Conservation (phyloP, 169 alveolate genomes). For the Sarcocystis neurona region DNA sequence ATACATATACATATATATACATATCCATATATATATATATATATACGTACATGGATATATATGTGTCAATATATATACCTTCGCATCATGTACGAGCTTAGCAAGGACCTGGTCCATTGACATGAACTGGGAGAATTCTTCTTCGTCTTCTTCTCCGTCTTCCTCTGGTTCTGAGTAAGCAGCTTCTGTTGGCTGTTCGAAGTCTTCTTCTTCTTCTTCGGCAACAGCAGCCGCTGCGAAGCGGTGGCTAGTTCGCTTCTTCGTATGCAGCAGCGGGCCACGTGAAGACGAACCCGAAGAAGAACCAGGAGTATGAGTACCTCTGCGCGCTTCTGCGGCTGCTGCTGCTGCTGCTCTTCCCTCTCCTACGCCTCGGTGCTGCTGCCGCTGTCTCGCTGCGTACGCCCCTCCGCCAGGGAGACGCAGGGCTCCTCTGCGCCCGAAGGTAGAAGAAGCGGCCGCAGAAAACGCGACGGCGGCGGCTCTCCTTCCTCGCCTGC, state of each 20-base stretch:
- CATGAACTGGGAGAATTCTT: constrained; percentile 28
- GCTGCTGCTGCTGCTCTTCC: too few species aligned
- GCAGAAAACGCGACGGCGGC: too few species aligned
- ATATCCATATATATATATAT: too few species aligned
- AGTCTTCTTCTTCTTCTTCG: background rate
- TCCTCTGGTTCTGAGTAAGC: too few species aligned
- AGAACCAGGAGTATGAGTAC: background rate
- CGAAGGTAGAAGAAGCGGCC: too few species aligned
- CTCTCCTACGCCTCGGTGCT: background rate
- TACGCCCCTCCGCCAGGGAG: background rate
- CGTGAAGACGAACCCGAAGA: background rate
- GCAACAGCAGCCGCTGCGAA: background rate
- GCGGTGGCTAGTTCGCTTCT: background rate
- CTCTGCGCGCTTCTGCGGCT: background rate
- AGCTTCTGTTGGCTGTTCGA: too few species aligned
- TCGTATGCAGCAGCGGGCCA: background rate
- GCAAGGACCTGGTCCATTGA: constrained; percentile 56
- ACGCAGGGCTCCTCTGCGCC: background rate
- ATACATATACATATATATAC: background rate
- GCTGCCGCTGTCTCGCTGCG: background rate
- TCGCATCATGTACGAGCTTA: constrained; percentile 49
- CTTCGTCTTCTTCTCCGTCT: background rate
- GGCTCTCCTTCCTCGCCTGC: constrained; percentile 10
- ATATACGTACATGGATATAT: background rate
- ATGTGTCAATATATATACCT: constrained; percentile 12